Conservation (phyloP, 805 yeast genomes). For the Starmerella potacharoeniae region DNA sequence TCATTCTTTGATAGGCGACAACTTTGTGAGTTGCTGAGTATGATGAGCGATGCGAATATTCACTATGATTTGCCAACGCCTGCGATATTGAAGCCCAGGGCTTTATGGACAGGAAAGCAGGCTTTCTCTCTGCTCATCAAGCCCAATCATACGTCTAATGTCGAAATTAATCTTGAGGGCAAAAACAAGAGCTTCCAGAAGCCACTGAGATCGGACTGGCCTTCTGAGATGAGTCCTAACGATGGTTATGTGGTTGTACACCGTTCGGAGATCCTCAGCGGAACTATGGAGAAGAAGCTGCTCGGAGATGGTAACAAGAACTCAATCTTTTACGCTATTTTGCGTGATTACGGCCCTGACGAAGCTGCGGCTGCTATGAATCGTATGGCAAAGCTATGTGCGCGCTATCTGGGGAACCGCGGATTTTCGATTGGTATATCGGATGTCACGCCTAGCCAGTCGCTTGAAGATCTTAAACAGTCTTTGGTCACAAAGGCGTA, state of each 20-base stretch:
- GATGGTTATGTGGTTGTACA: constrained; percentile 89
- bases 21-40: constrained; percentile 67
- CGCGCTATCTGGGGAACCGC: constrained; percentile 83
- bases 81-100: constrained; percentile 75
- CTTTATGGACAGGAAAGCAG: constrained; percentile 96
- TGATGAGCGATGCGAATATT: constrained; percentile 88
- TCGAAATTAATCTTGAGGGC: constrained; percentile 83
- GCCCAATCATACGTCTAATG: constrained; percentile 68
- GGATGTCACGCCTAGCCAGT: constrained; percentile 88
- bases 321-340: constrained; percentile 87
- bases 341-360: constrained; percentile 92
- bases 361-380: constrained; percentile 96
- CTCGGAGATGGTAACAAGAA: constrained; percentile 97
- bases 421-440: constrained; percentile 96
- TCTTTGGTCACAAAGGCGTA: constrained; percentile 84
- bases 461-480: constrained; percentile 68
- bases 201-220: constrained; percentile 50
- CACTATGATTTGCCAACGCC: constrained; percentile 96
- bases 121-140: constrained; percentile 75
- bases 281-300: constrained; percentile 93
- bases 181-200: constrained; percentile 82
- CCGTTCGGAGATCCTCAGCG: constrained; percentile 78
- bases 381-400: constrained; percentile 98
- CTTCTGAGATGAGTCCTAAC: constrained; percentile 93
- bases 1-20: constrained; percentile 82